Evolutionary conservation across 2,329 filamentous ascomycete genomes (phyloP).

Genomic region (Botrytis galanthina): DNA sequence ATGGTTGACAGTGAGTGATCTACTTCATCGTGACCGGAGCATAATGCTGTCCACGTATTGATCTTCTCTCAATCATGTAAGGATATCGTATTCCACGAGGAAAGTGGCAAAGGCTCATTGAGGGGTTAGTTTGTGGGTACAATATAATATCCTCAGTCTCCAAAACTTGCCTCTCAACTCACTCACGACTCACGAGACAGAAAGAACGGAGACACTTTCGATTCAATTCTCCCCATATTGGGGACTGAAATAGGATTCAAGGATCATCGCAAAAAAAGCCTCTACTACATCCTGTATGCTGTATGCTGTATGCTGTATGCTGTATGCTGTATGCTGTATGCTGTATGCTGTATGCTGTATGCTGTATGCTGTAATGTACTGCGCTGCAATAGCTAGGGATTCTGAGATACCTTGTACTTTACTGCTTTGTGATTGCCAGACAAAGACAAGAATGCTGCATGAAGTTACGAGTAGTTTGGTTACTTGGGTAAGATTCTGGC

Average conservation of each 20-base stretch:
- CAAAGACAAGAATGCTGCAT: not conserved
- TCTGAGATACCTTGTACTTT: slow-evolving; percentile 14
- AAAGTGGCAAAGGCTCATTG: slow-evolving; percentile 1
- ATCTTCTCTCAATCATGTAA: not conserved
- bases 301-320: slow-evolving; percentile 9
- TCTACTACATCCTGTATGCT: not conserved
- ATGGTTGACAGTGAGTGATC: not conserved
- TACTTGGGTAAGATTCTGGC: not conserved
- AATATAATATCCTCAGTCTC: not conserved
- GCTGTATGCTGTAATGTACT: slow-evolving; percentile 12
- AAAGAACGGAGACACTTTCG: not conserved
- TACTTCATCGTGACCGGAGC: not conserved
- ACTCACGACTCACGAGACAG: not conserved
- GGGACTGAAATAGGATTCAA: not conserved
- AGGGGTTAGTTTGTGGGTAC: not conserved
- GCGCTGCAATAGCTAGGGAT: slow-evolving; percentile 13
- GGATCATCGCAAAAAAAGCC: slow-evolving; percentile 2
- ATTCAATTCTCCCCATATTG: not conserved
- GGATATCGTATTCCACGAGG: not conserved
- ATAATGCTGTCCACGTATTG: not conserved
- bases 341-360: slow-evolving; percentile 2
- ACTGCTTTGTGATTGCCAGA: not conserved
- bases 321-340: slow-evolving; percentile 7
- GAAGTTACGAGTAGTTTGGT: not conserved
- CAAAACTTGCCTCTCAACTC: not conserved